phyloP scores from a whole-genome alignment of 176 grass and related monocot genomes.

The Rhipidocladum racemiflorum region DNA sequence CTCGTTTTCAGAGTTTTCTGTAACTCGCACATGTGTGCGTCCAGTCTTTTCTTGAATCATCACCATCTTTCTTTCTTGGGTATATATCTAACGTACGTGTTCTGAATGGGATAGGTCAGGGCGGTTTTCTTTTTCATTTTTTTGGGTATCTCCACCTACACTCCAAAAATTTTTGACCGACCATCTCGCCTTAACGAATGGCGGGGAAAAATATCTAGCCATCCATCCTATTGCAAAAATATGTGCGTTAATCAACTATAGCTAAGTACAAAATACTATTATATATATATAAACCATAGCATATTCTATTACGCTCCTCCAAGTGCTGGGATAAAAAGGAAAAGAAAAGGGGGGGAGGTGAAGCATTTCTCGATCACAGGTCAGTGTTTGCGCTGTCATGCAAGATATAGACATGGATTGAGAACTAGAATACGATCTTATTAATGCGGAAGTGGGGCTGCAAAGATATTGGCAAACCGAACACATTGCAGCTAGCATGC shows the following conservation, averaged over 20 bases:
- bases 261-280: no score
- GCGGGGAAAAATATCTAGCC: background rate
- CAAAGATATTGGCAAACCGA: slow-evolving; percentile 44
- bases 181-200: background rate
- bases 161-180: background rate
- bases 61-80: background rate
- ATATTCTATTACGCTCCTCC: background rate
- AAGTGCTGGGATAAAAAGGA: background rate
- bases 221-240: background rate
- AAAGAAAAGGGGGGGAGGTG: background rate
- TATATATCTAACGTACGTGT: slow-evolving; percentile 13
- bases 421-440: background rate
- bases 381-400: background rate
- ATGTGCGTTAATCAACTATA: no score
- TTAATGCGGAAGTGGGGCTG: slow-evolving; percentile 24
- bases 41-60: slow-evolving; percentile 35
- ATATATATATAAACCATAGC: no score
- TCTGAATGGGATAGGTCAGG: background rate
- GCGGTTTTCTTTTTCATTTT: background rate
- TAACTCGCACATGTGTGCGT: slow-evolving; percentile 24
- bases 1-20: slow-evolving; percentile 35
- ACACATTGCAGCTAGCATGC: slow-evolving; percentile 39
- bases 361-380: background rate
- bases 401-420: background rate
- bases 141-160: background rate